phyloP scores from a whole-genome alignment of 495 filamentous ascomycete genomes.

The Trichoderma orchidacearum region DNA sequence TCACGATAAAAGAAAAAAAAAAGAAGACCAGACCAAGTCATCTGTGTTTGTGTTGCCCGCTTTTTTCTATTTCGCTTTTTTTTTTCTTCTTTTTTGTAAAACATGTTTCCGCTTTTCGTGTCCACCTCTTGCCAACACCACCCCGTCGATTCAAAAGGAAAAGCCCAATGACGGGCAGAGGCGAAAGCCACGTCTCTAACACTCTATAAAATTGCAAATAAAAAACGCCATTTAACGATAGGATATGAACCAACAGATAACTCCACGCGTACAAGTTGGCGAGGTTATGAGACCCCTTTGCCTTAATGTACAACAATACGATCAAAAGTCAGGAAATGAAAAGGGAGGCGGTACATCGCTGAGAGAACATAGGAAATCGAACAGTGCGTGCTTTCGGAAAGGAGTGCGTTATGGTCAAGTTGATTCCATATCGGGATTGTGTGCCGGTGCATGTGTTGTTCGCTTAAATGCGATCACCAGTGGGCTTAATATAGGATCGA shows the following conservation, averaged over 20 bases:
- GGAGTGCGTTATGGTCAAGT: background rate
- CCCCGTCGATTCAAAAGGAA: background rate
- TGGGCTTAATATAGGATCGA: background rate
- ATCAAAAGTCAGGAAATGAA: background rate
- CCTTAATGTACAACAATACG: background rate
- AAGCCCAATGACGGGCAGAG: background rate
- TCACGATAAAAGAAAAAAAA: background rate
- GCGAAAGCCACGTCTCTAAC: background rate
- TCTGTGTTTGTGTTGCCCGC: background rate
- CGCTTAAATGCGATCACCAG: slow-evolving; percentile 1
- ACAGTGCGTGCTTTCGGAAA: background rate
- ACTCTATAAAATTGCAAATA: background rate
- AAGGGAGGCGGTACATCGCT: background rate
- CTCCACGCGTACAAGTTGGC: background rate
- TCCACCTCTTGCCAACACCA: too few species aligned
- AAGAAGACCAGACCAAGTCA: background rate
- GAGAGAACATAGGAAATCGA: background rate
- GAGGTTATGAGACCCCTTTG: background rate
- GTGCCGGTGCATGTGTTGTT: background rate
- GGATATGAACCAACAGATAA: background rate
- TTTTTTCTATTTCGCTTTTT: background rate
- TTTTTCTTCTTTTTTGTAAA: background rate
- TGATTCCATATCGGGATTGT: background rate
- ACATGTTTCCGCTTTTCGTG: too few species aligned
- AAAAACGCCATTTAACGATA: background rate